phyloP scores from a whole-genome alignment of 2,329 filamentous ascomycete genomes.

The Fusarium sp. region DNA sequence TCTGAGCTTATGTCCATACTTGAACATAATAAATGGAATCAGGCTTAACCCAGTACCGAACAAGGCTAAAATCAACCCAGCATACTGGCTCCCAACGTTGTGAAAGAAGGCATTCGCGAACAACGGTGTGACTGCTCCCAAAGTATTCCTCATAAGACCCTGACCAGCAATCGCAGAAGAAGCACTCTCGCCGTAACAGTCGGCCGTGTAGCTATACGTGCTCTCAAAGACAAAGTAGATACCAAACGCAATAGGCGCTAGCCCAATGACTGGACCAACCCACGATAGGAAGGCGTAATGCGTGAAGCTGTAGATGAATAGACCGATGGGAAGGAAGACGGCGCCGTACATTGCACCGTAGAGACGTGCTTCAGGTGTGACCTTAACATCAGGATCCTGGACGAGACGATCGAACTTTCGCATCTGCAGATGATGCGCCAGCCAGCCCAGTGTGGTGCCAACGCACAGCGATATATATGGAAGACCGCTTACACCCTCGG shows the following conservation, averaged over 20 bases:
- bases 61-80: background rate
- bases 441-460: background rate
- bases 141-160: background rate
- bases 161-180: background rate
- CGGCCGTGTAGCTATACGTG: background rate
- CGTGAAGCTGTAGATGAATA: background rate
- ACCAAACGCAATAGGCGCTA: background rate
- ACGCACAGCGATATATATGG: background rate
- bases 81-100: background rate
- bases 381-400: background rate
- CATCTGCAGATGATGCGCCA: background rate
- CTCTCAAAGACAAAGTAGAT: background rate
- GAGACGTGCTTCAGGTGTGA: background rate
- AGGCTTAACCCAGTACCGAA: background rate
- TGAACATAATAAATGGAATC: background rate
- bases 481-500: background rate
- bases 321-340: background rate
- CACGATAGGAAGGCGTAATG: background rate
- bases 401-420: background rate
- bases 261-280: background rate
- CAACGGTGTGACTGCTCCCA: background rate
- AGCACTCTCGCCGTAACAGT: background rate
- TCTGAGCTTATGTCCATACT: background rate
- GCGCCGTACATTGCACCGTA: background rate
- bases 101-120: background rate